phyloP scores from a whole-genome alignment of 2,329 filamentous ascomycete species.

The Ceratocystiopsis sp. region DNA sequence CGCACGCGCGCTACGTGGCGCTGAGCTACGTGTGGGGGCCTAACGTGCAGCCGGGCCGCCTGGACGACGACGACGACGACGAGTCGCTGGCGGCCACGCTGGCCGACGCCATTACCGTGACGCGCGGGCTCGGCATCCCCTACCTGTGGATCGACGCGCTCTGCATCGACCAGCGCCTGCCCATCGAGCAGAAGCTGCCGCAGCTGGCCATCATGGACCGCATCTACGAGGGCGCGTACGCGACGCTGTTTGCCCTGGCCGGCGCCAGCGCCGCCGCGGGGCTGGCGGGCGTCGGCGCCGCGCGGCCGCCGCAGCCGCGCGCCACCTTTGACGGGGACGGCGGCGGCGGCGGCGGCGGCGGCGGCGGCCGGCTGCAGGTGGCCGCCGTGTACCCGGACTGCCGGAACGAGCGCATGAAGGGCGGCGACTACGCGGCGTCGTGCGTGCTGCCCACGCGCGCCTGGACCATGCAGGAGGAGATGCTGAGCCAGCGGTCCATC shows the following conservation, averaged over 20 bases:
- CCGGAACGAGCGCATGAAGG: neutral
- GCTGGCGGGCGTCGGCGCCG: neutral
- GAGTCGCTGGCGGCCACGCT: slow-evolving; percentile 3
- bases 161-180: slow-evolving; percentile 7
- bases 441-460: slow-evolving; percentile 1
- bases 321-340: neutral
- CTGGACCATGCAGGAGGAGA: slow-evolving; percentile 4
- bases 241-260: neutral
- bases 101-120: slow-evolving; percentile 4
- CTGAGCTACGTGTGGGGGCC: slow-evolving; percentile 7
- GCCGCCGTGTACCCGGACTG: slow-evolving; percentile 1
- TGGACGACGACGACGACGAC: neutral
- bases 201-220: slow-evolving; percentile 3
- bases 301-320: neutral
- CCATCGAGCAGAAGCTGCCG: neutral
- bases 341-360: no score
- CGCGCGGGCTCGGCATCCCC: slow-evolving; percentile 1
- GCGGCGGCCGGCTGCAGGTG: no score
- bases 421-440: neutral
- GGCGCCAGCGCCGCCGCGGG: slow-evolving; percentile 1
- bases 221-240: slow-evolving; percentile 1
- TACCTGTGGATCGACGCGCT: slow-evolving; percentile 9
- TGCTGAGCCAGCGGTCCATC: slow-evolving; percentile 1
- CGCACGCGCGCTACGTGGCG: slow-evolving; percentile 1
- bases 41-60: neutral